These are phyloP conservation scores for Modicella reniformis DNA, from an alignment of 371 early-diverging fungal genomes.

Conservation along the genomic window DNA sequence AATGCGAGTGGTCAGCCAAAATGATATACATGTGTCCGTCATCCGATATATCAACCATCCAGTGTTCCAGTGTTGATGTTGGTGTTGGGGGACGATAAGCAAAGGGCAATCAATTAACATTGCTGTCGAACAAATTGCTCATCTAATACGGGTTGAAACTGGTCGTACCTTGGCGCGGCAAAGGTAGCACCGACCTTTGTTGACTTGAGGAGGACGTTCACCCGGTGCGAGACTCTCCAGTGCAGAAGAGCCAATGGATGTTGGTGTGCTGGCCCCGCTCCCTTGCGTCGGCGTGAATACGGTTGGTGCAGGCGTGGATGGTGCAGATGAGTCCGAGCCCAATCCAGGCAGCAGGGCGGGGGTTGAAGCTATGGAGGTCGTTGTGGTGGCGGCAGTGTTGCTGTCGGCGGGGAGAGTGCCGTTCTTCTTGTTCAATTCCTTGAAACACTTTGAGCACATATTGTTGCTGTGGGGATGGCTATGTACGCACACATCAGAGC, in stretches of 20 bases:
- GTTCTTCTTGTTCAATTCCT: conserved; percentile 61
- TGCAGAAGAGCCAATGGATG: conserved; percentile 27
- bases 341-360: conserved; percentile 1
- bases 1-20: neutral
- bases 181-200: conserved; percentile 79
- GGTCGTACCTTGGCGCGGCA: conserved; percentile 73
- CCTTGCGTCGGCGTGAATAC: conserved; percentile 24
- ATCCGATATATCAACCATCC: neutral
- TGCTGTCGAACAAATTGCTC: conserved; percentile 23
- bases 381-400: conserved; percentile 4
- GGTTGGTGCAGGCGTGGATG: conserved; percentile 24
- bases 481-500: conserved; percentile 11
- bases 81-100: neutral
- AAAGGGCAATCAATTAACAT: conserved; percentile 1
- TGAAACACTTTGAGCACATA: conserved; percentile 86
- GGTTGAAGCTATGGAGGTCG: conserved; percentile 2
- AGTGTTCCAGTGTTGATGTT: conserved; percentile 8
- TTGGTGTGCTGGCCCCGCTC: conserved; percentile 40
- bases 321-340: conserved; percentile 10
- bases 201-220: conserved; percentile 66
- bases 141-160: neutral
- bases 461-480: conserved; percentile 71
- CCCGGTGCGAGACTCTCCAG: conserved; percentile 35
- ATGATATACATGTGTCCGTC: conserved; percentile 10
- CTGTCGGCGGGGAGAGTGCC: conserved; percentile 21